Evolutionary conservation across 1,284 basidiomycete genomes (phyloP).

Genomic region (Irpex rosettiformis): DNA sequence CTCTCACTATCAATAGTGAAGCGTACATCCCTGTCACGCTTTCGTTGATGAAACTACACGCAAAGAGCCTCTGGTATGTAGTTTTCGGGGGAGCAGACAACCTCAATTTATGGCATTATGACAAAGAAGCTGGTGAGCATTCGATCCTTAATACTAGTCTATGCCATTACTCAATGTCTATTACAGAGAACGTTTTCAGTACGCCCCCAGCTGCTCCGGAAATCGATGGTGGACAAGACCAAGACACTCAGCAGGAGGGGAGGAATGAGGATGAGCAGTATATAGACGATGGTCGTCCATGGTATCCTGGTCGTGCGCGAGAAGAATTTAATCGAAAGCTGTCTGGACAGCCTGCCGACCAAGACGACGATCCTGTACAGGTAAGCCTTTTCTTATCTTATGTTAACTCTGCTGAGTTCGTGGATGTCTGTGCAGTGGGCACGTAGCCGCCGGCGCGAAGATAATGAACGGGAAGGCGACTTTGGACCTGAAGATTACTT

Average conservation of each 20-base stretch:
- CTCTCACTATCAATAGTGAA: constrained; percentile 82
- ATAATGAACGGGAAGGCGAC: constrained; percentile 68
- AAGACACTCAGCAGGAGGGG: background rate
- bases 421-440: constrained; percentile 82
- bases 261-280: constrained; percentile 16
- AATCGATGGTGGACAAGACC: constrained; percentile 23
- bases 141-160: background rate
- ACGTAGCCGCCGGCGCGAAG: constrained; percentile 64
- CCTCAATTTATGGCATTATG: constrained; percentile 59
- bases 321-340: constrained; percentile 65
- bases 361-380: constrained; percentile 70
- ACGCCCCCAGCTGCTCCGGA: constrained; percentile 18
- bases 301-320: constrained; percentile 77
- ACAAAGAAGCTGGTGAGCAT: constrained; percentile 39
- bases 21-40: constrained; percentile 87
- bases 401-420: too few relatives aligned
- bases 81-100: constrained; percentile 66
- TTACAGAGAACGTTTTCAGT: constrained; percentile 5
- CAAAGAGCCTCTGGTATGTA: constrained; percentile 82
- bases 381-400: constrained; percentile 28
- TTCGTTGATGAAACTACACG: constrained; percentile 81
- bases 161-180: background rate
- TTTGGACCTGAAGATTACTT: constrained; percentile 80
- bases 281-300: constrained; percentile 38
- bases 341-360: constrained; percentile 36